Evolutionary conservation across 768 basidiomycete species (phyloP), one percentile per base, ranked within the genome.

Genomic region (Lactarius trivialis): DNA sequence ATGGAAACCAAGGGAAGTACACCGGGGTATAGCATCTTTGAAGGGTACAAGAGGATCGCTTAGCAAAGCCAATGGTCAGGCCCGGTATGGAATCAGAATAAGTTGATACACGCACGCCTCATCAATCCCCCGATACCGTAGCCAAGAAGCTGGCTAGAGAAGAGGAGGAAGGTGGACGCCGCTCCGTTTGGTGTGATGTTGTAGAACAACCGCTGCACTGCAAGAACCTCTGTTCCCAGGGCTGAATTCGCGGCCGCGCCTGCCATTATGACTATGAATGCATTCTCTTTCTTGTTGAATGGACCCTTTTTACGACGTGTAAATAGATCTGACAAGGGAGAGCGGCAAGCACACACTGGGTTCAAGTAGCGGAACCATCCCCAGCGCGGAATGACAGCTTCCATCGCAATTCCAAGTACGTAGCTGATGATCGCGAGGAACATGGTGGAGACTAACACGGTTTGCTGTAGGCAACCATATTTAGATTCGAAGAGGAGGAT

Each of bases 271-370:
- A 83, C 76, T 36, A 83, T 79, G 64, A 83, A 81, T 0, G 81
- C 80, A 69, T 81, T 80, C 68, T 84, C 82, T 60, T 83, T 83
- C 70, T 80, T 83, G 69, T 83, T 83, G 71, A 82, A 83, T 3
- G 82, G 79, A 28, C 79, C 76, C 81, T 82, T 37, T 39, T 33
- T 39, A 28, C 56, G 55, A 67, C 28, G 61, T 36, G 55, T 53
- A 49, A 55, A 34, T 14, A 4, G 12, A 15, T 19, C 24, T n/a
- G 51, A 15, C 17, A 26, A 24, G 12, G 17, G 5, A 21, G 24
- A 11, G 30, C 45, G 37, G 51, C 56, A 48, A 58, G 36, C n/a
- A 71, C 77, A 58, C 68, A 77, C 81, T 19, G 82, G 83, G 65
- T 84, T 84, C 7, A 84, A 75, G 62, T 77, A 78, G 14, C 77